phyloP scores from a whole-genome alignment of 139 green algal species.

The Chlorella sp. region DNA sequence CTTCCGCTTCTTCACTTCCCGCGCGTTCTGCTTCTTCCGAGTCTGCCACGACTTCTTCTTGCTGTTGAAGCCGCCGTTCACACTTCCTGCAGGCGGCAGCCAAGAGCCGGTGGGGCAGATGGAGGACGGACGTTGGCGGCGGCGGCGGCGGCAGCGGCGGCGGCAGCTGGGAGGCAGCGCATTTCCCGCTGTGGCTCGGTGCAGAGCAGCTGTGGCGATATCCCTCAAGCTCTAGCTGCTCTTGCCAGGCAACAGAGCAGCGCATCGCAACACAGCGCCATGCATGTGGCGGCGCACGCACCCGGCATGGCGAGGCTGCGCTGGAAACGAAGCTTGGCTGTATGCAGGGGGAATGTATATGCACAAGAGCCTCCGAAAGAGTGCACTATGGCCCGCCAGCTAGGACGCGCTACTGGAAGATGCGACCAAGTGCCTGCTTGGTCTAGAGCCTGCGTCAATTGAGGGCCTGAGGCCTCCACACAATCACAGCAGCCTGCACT shows the following conservation, averaged over 20 bases:
- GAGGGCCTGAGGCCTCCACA: no score
- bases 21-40: conserved; percentile 33
- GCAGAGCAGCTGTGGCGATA: background rate
- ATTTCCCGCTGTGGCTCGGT: background rate
- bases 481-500: no score
- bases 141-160: background rate
- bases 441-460: no score
- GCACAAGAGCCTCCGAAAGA: no score
- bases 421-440: no score
- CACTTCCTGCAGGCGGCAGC: conserved; percentile 33
- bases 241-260: background rate
- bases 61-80: conserved; percentile 39
- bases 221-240: background rate
- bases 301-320: conserved; percentile 17
- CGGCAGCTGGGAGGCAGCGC: background rate
- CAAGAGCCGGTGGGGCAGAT: no score
- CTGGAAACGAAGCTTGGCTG: background rate
- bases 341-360: background rate
- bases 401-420: no score
- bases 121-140: background rate
- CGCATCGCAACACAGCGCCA: background rate
- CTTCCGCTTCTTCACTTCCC: conserved; percentile 39
- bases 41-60: conserved; percentile 39
- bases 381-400: no score
- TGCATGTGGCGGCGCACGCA: background rate